A percentile compares a stretch with the other conserved stretches of the same genome.
Evolutionary conservation across 805 yeast genomes (phyloP).

Genomic region (Kodamaea nitidulidarum): DNA sequence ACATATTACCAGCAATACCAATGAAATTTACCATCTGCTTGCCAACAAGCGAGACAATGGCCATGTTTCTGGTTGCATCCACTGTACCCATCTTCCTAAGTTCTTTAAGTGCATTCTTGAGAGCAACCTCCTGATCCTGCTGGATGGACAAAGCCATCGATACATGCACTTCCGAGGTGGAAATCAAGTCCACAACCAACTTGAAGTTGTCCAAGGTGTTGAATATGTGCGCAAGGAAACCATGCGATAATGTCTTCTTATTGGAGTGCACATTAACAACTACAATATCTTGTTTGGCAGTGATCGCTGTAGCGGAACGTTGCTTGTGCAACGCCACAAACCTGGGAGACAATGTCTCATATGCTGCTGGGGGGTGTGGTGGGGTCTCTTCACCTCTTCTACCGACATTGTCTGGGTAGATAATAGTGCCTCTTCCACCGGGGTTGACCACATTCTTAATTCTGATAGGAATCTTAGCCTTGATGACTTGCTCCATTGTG

Average conservation of each 20-base stretch:
- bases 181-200: constrained; percentile 90
- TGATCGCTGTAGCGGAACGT: constrained; percentile 90
- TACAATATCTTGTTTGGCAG: constrained; percentile 87
- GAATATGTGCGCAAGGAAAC: constrained; percentile 88
- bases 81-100: constrained; percentile 79
- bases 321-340: constrained; percentile 41
- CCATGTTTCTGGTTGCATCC: constrained; percentile 81
- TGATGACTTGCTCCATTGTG: constrained; percentile 98
- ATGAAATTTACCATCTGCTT: constrained; percentile 95
- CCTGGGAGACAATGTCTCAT: constrained; percentile 41
- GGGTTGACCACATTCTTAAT: constrained; percentile 96
- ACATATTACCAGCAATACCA: constrained; percentile 97
- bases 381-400: constrained; percentile 87
- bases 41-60: constrained; percentile 92
- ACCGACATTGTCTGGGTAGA: constrained; percentile 86
- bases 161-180: constrained; percentile 96
- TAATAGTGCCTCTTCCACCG: constrained; percentile 85
- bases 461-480: constrained; percentile 92
- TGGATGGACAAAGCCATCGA: constrained; percentile 93
- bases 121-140: constrained; percentile 55
- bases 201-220: constrained; percentile 77
- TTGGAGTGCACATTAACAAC: constrained; percentile 93
- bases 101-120: constrained; percentile 73
- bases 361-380: constrained; percentile 87
- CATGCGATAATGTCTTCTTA: constrained; percentile 88